Base-by-base conservation (phyloP, 164 flowering plant species). In the Vitis labrusca region DNA sequence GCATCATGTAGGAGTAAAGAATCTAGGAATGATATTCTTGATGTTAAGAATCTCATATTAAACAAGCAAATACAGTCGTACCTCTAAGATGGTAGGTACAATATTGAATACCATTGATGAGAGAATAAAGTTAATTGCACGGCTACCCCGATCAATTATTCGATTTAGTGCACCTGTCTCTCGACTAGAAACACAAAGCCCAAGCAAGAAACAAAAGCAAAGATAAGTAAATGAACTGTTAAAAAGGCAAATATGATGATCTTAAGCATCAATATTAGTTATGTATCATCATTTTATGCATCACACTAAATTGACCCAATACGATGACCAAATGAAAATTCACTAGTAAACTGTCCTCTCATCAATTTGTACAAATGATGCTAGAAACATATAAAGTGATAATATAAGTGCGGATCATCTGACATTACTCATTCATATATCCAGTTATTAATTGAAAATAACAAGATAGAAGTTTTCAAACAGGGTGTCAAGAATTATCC, bases 131-230 rank as follows among this genome's bases (percentile, higher is more conserved):
- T 96, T 93, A 76, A 96, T 96, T 66, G 89, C 99, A 66, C 99
- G 97, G 85, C 99, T 93, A 76, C 99, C 99, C 81, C 99, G 99
- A 73, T 96, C 99, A 74, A 96, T 93, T 53, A 84, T 88, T 67
- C 99, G 91, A 82, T 83, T 91, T 49, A 96, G 71, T 27, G 84
- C 98, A 76, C 99, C 99, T 66, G 99, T 96, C 80, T 96, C 98
- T 64, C 99, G 99, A 74, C 99, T 96, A 80, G 27, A 79, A 71
- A 77, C 62, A 23, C 56, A 73, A 11, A 62, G 23, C 64, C 48
- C 55, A 79, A 61, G 68, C 72, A 29, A 71, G 69, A 69, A 37
- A 71, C 16, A 63, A 13, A 72, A 71, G 47, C 44, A 19, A 32
- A 13, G 59, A 14, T 15, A 57, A 57, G 60, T 9, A 67, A 13